Percentiles rank a stretch among this genome's conserved stretches.
These are phyloP conservation scores for Macaranga tanarius DNA, from an alignment of 441 rosid genomes.

Conservation along the genomic window DNA sequence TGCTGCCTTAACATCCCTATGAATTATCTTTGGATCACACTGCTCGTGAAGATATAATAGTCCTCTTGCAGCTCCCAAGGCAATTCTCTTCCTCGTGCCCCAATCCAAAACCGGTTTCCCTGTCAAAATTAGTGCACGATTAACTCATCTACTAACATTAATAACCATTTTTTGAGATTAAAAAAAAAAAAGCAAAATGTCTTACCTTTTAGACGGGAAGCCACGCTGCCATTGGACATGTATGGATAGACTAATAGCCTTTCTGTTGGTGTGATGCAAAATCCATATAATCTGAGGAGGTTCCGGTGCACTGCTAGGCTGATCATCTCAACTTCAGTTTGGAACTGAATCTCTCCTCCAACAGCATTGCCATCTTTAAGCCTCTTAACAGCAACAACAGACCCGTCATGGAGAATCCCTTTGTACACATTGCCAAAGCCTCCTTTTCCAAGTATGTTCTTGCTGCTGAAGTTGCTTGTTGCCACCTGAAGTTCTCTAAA, in stretches of 20 bases:
- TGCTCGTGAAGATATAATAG: slow-evolving; percentile 90
- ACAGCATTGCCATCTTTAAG: slow-evolving; percentile 79
- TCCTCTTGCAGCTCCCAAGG: slow-evolving; percentile 82
- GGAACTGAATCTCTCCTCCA: slow-evolving; percentile 93
- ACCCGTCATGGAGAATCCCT: slow-evolving; percentile 75
- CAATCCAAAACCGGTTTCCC: slow-evolving; percentile 67
- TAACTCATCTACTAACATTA: background rate
- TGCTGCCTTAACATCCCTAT: slow-evolving; percentile 96
- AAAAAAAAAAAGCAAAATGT: slow-evolving; percentile 1
- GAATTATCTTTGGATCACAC: slow-evolving; percentile 95
- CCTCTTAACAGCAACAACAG: slow-evolving; percentile 84
- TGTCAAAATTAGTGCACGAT: slow-evolving; percentile 15
- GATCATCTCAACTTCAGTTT: slow-evolving; percentile 96
- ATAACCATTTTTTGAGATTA: background rate
- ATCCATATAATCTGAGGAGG: slow-evolving; percentile 82
- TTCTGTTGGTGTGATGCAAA: slow-evolving; percentile 76
- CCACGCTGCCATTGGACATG: slow-evolving; percentile 97
- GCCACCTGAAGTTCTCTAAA: slow-evolving; percentile 80
- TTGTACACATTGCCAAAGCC: slow-evolving; percentile 93
- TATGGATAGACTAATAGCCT: slow-evolving; percentile 88
- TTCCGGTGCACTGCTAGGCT: slow-evolving; percentile 94
- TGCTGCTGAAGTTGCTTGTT: slow-evolving; percentile 77
- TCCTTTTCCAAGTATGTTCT: slow-evolving; percentile 81
- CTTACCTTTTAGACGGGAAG: slow-evolving; percentile 85
- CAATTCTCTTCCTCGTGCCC: slow-evolving; percentile 65